Base-by-base conservation (phyloP, 1,284 basidiomycete genomes). In the Takashimella tepidaria region DNA sequence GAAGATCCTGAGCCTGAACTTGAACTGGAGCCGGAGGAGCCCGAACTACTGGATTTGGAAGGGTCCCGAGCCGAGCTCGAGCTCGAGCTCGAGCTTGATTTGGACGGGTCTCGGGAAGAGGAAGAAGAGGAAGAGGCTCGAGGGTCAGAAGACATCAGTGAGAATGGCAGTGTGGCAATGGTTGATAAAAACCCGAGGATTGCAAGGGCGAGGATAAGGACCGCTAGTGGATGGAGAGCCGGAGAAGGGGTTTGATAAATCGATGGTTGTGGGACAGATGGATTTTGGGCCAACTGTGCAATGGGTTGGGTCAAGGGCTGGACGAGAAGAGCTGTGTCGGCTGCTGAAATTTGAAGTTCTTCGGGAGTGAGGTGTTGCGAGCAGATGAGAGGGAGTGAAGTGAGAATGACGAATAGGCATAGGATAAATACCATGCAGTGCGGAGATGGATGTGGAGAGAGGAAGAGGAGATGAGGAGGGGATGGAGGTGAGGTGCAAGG, bases 101-200 rank as follows among this genome's bases (percentile, higher is more conserved):
- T 37, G 31, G 31, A 45, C 5, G 37, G 23, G 21, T 23, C 31
- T n/a, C 48, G 20, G 21, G 53, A 58, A n/a, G 57, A 55, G 11
- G 54, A 56, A 31, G 55, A 54, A 23, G 58, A 57, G 13, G 53
- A 41, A 4, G 48, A 41, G 2, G 48, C 25, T 13, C 26, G 53
- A 49, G 49, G 48, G 43, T 27, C 19, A 47, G 54, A 2, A 49
- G 21, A 13, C 56, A 50, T 3, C 55, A 54, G n/a, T 41, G 50
- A 41, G 55, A 61, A 64, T 25, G 60, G 60, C 24, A 61, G 50
- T 20, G 51, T 58, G 24, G 52, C 19, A 23, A 59, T 45, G 11
- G 53, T 59, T 16, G 61, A 59, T n/a, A 56, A 26, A 47, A 61
- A 56, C 5, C 61, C 63, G 24, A 59, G 51, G 21, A 58, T 47